Conservation (phyloP, 148 eudicot species). For the Nyssa sinensis region DNA sequence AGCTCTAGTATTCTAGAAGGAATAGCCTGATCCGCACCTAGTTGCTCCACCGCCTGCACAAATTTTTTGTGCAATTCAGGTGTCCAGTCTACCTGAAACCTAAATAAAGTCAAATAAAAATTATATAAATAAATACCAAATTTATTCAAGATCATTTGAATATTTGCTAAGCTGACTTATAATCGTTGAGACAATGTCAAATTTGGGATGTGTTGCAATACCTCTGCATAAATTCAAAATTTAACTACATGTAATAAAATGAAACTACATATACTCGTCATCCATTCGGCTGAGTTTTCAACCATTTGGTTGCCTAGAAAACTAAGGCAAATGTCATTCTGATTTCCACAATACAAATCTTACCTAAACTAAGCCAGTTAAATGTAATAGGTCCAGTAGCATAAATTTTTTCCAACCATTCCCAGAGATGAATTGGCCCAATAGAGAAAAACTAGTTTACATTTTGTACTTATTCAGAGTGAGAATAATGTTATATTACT, state of each 20-base stretch:
- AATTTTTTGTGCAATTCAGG: conserved; percentile 74
- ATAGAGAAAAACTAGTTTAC: background rate
- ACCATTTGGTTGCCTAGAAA: background rate
- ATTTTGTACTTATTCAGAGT: background rate
- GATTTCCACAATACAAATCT: too few species aligned
- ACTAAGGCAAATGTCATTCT: background rate
- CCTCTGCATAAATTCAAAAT: background rate
- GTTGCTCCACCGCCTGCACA: conserved; percentile 79
- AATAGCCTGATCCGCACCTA: conserved; percentile 84
- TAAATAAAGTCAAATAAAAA: background rate
- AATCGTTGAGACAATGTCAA: background rate
- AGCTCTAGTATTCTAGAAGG: conserved; percentile 82
- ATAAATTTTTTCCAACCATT: too few species aligned
- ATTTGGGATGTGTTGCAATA: background rate
- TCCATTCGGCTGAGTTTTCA: too few species aligned
- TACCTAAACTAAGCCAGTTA: too few species aligned
- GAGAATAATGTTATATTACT: too few species aligned
- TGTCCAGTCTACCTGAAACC: conserved; percentile 85
- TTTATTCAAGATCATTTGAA: background rate
- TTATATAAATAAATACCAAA: background rate
- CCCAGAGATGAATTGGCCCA: too few species aligned
- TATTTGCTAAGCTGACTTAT: background rate
- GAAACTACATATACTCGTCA: too few species aligned
- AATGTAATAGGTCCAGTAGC: too few species aligned
- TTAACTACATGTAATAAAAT: background rate